phyloP scores from a whole-genome alignment of 306 rosid species.

The Vigna mungo region DNA sequence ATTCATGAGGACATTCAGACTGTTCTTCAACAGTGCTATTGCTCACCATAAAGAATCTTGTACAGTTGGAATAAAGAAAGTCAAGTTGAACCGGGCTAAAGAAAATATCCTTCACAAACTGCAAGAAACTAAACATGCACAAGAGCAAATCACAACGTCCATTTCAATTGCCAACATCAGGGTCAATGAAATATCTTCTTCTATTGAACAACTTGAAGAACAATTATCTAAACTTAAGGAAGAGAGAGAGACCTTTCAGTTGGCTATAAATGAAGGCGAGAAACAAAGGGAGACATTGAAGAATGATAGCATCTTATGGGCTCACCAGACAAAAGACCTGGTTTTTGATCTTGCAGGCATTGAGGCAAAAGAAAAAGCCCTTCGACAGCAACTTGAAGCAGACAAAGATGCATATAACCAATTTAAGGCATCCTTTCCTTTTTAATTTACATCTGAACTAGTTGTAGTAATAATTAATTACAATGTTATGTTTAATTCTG shows the following conservation, averaged over 20 bases:
- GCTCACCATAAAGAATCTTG: background rate
- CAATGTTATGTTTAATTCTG: background rate
- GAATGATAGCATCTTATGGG: conserved; percentile 21
- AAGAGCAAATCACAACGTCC: conserved; percentile 8
- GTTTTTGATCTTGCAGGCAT: conserved; percentile 27
- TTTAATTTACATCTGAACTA: background rate
- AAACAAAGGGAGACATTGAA: conserved; percentile 20
- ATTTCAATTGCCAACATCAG: conserved; percentile 8
- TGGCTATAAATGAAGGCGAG: background rate
- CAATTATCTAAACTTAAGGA: conserved; percentile 13
- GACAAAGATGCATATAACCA: conserved; percentile 22
- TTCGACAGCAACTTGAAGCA: conserved; percentile 10
- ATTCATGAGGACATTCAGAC: conserved; percentile 22
- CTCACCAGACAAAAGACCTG: conserved; percentile 24
- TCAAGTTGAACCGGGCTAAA: conserved; percentile 11
- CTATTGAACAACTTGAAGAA: conserved; percentile 26
- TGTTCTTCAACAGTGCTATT: conserved; percentile 16
- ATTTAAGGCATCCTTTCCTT: conserved; percentile 26
- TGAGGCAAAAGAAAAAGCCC: background rate
- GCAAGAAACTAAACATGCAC: conserved; percentile 16
- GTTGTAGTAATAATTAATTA: background rate
- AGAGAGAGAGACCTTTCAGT: conserved; percentile 1
- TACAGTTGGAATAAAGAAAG: background rate
- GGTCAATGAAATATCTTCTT: conserved; percentile 28
- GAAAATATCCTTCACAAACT: conserved; percentile 22